Evolutionary conservation across 164 flowering plant species (phyloP).

Genomic region (Umbellularia californica): DNA sequence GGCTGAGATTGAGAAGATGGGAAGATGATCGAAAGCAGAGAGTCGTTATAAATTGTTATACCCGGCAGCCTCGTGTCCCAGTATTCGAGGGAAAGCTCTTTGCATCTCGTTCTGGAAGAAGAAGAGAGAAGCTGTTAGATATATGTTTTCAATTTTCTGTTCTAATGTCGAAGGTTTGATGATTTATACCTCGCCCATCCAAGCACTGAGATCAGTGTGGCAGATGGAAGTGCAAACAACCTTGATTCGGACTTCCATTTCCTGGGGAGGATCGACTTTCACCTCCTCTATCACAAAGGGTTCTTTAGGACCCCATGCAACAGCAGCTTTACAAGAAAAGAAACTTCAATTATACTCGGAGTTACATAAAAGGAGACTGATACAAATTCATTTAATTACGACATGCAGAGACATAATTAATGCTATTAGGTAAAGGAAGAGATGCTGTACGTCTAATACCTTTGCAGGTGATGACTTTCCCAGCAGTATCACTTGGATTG

Average conservation of each 20-base stretch:
- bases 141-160: no score
- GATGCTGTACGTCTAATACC: constrained; percentile 26
- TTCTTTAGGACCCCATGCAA: constrained; percentile 43
- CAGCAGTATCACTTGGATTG: constrained; percentile 19
- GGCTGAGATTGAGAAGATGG: not conserved
- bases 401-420: not conserved
- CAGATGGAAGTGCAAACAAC: constrained; percentile 67
- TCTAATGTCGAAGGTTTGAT: not conserved
- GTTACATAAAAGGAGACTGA: not conserved
- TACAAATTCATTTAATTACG: not conserved
- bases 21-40: not conserved
- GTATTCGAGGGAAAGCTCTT: constrained; percentile 53
- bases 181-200: constrained; percentile 60
- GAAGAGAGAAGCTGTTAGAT: not conserved
- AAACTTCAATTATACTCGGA: not conserved
- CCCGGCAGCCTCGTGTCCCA: constrained; percentile 89
- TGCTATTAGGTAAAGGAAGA: not conserved
- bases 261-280: constrained; percentile 59
- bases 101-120: constrained; percentile 45
- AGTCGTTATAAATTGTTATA: constrained; percentile 12
- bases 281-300: constrained; percentile 52
- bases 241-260: constrained; percentile 59
- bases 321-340: constrained; percentile 43
- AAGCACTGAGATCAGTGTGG: constrained; percentile 65
- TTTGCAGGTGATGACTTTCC: constrained; percentile 50